Conservation (phyloP, 768 basidiomycete species). For the Boletus pseudopeckii region DNA sequence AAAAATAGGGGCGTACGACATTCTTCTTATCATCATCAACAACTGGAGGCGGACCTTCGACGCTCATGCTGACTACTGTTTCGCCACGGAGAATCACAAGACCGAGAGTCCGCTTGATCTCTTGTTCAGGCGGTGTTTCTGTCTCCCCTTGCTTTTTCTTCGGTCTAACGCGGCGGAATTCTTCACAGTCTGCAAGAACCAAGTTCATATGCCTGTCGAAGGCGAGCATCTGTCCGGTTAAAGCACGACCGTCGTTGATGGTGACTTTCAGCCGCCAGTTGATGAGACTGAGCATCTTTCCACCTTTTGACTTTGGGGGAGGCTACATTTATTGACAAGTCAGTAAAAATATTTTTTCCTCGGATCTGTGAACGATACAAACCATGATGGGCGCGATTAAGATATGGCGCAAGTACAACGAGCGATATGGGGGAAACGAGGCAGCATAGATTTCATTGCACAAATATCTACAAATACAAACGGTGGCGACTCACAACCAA, state of each 20-base stretch:
- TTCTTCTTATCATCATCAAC: conserved; percentile 89
- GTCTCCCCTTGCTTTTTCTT: conserved; percentile 85
- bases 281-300: conserved; percentile 96
- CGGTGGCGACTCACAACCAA: not conserved
- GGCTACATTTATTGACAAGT: conserved; percentile 46
- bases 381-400: conserved; percentile 58
- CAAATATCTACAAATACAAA: conserved; percentile 37
- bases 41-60: conserved; percentile 93
- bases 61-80: conserved; percentile 90
- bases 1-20: conserved; percentile 46
- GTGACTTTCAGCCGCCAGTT: conserved; percentile 98
- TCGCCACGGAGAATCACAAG: conserved; percentile 96
- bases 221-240: conserved; percentile 98
- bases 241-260: conserved; percentile 92
- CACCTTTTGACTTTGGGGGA: conserved; percentile 96
- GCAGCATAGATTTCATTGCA: conserved; percentile 5
- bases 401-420: conserved; percentile 19
- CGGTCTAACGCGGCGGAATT: conserved; percentile 87
- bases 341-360: not conserved
- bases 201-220: conserved; percentile 99
- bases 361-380: conserved; percentile 22
- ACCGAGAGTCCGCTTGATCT: conserved; percentile 96
- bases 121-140: conserved; percentile 75
- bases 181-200: conserved; percentile 96
- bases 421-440: conserved; percentile 26